phyloP scores from a whole-genome alignment of 2,329 filamentous ascomycete species.

The Botrytis deweyae region DNA sequence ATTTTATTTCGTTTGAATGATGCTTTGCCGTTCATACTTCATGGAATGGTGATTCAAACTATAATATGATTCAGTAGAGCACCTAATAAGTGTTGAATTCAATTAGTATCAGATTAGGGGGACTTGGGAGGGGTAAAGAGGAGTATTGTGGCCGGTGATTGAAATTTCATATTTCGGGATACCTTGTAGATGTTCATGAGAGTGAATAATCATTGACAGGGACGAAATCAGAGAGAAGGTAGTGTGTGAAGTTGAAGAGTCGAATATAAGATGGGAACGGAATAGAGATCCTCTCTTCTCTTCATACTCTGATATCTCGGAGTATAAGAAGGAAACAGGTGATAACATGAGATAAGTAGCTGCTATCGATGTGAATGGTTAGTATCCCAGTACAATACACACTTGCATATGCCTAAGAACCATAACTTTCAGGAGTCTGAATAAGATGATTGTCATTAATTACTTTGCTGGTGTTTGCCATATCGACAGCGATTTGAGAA shows the following conservation, averaged over 20 bases:
- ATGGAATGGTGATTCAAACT: fast-evolving
- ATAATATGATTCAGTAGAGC: neutral
- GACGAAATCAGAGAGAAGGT: fast-evolving
- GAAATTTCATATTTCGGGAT: neutral
- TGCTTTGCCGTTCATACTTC: neutral
- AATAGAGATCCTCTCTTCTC: neutral
- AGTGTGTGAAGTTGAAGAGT: neutral
- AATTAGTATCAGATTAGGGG: neutral
- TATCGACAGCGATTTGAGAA: neutral
- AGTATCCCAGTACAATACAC: fast-evolving
- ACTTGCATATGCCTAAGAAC: neutral
- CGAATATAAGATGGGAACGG: neutral
- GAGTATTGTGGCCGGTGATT: neutral
- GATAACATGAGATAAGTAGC: neutral
- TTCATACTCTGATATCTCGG: neutral
- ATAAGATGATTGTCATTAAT: neutral
- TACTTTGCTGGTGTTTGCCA: neutral
- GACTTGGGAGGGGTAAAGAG: neutral
- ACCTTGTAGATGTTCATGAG: neutral
- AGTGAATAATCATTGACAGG: neutral
- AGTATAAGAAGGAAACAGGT: too few relatives aligned
- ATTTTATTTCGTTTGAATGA: neutral
- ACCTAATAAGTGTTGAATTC: neutral
- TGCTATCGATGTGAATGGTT: neutral
- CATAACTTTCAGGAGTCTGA: neutral